Evolutionary conservation across 352 stramenopile genomes (phyloP), one percentile per base, ranked within the genome.

Genomic region (Globisporangium paroecandrum): DNA sequence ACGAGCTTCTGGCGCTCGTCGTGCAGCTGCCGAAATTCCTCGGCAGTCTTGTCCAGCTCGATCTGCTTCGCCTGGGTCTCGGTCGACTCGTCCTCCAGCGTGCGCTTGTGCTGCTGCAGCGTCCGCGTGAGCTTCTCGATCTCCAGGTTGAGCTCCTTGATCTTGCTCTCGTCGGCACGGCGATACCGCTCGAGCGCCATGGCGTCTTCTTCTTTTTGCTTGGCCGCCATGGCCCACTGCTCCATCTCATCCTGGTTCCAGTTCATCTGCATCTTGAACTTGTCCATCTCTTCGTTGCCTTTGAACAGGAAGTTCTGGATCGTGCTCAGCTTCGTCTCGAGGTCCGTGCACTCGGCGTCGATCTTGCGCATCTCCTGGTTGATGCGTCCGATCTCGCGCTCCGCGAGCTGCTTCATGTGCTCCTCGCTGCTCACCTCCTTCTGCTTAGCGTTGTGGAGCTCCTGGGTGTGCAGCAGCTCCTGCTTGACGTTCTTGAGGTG

Each of bases 161-260:
- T 98, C 63, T 98, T 98, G 63, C 83, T 75, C 62, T 99, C 95
- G 73, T 99, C 97, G 2, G 91, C 91, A 34, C 94, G 81, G 6
- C 90, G 89, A 72, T 98, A 99, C 36, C 93, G 88, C 74, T 98
- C 89, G 15, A 99, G 79, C 43, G 93, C 89, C 46, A 98, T 72
- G 34, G 92, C 89, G 74, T 99, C 96, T 54, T 98, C 95, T 66
- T 99, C 97, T 64, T 98, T 99, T 69, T 99, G 97, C 68, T 94
- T 94, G 22, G 93, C 90, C 27, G 97, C 94, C 70, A 97, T 87
- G 7, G 94, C 86, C 97, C 97, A 99, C 79, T 98, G 95, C 78
- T 99, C 95, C 69, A 99, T 93, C 71, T 99, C 94, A 66, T 98
- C 95, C 72, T 99, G 97, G 76, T 99, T 99, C 93, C 93, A 98